Percentiles rank a stretch among this genome's conserved stretches.
phyloP scores from a whole-genome alignment of 148 eudicot genomes.

The Selenicereus undatus region DNA sequence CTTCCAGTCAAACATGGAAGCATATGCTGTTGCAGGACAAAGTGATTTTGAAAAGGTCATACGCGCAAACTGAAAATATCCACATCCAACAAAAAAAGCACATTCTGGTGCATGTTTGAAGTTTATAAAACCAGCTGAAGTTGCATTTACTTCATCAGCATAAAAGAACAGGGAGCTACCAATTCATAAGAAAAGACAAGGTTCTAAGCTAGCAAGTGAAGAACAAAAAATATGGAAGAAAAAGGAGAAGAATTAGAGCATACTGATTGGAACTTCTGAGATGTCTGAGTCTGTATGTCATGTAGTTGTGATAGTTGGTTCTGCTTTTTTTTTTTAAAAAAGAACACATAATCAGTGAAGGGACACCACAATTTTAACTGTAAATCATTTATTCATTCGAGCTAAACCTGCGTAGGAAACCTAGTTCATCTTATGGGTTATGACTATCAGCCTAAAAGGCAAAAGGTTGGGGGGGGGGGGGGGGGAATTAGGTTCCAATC shows the following conservation, averaged over 20 bases:
- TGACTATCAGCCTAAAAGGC: neutral
- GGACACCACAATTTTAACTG: neutral
- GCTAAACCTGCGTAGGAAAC: neutral
- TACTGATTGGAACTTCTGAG: slow-evolving; percentile 64
- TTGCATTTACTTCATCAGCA: neutral
- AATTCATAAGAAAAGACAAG: neutral
- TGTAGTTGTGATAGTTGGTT: slow-evolving; percentile 64
- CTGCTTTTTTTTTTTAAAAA: slow-evolving; percentile 33
- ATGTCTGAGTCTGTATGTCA: slow-evolving; percentile 64
- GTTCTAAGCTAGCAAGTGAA: neutral
- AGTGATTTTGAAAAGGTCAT: neutral
- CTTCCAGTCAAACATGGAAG: neutral
- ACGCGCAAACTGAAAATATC: neutral
- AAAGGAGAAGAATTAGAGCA: slow-evolving; percentile 13
- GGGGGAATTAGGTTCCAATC: no score
- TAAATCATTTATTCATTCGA: neutral
- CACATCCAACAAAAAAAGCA: neutral
- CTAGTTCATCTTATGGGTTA: neutral
- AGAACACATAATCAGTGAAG: neutral
- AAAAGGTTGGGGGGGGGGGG: no score
- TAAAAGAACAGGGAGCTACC: neutral
- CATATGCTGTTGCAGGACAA: neutral
- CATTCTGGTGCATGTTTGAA: neutral
- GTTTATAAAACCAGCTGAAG: neutral
- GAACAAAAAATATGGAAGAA: neutral